Conservation (phyloP, 257 asterid genomes). For the Penstemon barbatus region DNA sequence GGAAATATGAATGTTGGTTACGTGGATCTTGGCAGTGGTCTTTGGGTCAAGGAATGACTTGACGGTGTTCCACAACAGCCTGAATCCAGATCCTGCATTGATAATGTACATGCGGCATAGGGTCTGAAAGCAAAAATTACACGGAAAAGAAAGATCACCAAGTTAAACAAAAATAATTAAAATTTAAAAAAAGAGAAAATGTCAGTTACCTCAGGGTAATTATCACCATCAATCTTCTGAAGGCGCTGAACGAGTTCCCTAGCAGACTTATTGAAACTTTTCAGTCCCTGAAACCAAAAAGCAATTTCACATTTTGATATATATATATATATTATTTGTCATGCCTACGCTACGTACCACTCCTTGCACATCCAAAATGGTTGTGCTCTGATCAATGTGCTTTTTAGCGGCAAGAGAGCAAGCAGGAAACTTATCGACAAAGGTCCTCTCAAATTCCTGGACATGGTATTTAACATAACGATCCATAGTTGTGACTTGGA, state of each 20-base stretch:
- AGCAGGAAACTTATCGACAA: slow-evolving; percentile 79
- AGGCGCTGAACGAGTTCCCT: slow-evolving; percentile 88
- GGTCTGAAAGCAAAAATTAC: slow-evolving; percentile 43
- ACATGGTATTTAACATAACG: slow-evolving; percentile 88
- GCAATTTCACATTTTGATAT: neutral
- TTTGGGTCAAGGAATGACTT: slow-evolving; percentile 97
- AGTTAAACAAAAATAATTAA: neutral
- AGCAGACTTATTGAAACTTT: slow-evolving; percentile 84
- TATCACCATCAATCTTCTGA: slow-evolving; percentile 88
- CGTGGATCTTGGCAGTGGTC: slow-evolving; percentile 93
- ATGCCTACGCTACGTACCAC: slow-evolving; percentile 49
- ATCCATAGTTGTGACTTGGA: slow-evolving; percentile 84
- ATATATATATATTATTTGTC: neutral
- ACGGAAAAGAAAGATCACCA: neutral
- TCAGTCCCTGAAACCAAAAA: slow-evolving; percentile 68
- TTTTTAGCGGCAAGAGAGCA: slow-evolving; percentile 86
- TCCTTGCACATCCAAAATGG: slow-evolving; percentile 98
- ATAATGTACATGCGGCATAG: slow-evolving; percentile 94
- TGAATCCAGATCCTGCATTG: slow-evolving; percentile 97
- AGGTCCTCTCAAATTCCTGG: slow-evolving; percentile 89
- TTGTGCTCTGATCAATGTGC: slow-evolving; percentile 96
- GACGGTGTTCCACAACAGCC: slow-evolving; percentile 95
- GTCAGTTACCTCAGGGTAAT: slow-evolving; percentile 80
- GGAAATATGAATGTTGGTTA: slow-evolving; percentile 36
- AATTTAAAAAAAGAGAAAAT: neutral